Percentiles rank a stretch among this genome's conserved stretches.
phyloP scores from a whole-genome alignment of 495 filamentous ascomycete species.

The Penicillium fimorum region DNA sequence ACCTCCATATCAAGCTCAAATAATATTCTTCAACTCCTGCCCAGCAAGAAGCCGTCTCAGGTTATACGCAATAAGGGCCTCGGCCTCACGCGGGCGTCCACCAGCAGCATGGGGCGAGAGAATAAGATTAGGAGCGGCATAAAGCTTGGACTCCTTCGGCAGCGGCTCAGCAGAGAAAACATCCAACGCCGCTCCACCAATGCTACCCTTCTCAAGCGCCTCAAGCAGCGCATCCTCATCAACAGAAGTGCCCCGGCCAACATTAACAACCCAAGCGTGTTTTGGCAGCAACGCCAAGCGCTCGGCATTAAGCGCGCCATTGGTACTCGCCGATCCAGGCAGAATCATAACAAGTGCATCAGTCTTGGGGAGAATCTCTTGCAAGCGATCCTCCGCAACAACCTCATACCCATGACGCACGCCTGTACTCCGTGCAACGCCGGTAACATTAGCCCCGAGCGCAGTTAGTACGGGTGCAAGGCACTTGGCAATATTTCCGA shows the following conservation, averaged over 20 bases:
- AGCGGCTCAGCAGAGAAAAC: conserved; percentile 61
- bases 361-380: conserved; percentile 24
- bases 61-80: conserved; percentile 54
- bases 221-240: conserved; percentile 66
- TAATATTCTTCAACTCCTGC: conserved; percentile 52
- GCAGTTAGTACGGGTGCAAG: conserved; percentile 29
- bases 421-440: conserved; percentile 26
- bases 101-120: conserved; percentile 69
- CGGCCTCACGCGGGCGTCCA: conserved; percentile 53
- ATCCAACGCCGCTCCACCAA: conserved; percentile 61
- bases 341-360: conserved; percentile 35
- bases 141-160: conserved; percentile 46
- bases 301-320: conserved; percentile 27
- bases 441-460: conserved; percentile 27
- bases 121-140: conserved; percentile 51
- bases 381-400: conserved; percentile 36
- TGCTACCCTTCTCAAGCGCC: conserved; percentile 54
- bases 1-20: conserved; percentile 22
- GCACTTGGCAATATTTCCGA: conserved; percentile 36
- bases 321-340: conserved; percentile 27
- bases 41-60: conserved; percentile 50
- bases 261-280: conserved; percentile 65
- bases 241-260: conserved; percentile 65
- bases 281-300: conserved; percentile 42
- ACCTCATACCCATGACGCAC: conserved; percentile 43